Evolutionary conservation across 345 rosid genomes (phyloP).

Genomic region (Salix koriyanagi): DNA sequence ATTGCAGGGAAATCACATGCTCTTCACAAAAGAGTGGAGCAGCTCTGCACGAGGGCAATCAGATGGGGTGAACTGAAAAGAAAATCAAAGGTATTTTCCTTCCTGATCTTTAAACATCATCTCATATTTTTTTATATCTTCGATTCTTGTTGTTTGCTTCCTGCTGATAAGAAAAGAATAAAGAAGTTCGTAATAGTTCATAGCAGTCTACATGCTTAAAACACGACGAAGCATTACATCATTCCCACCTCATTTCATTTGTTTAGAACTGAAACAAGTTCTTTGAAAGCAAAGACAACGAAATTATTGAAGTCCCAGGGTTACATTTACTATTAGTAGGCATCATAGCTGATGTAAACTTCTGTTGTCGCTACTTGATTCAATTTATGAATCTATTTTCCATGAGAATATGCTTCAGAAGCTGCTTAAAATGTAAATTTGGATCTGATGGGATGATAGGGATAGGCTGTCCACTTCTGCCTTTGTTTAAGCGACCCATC

Average conservation of each 20-base stretch:
- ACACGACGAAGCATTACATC: not conserved
- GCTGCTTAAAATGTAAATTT: not conserved
- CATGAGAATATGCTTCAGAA: not conserved
- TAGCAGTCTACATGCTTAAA: not conserved
- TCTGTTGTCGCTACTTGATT: not conserved
- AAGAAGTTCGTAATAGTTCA: not conserved
- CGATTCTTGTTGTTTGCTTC: not conserved
- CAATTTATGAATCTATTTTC: not conserved
- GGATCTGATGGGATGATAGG: conserved; percentile 4
- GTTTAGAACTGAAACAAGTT: not conserved
- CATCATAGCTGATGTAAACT: not conserved
- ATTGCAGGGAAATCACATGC: conserved; percentile 93
- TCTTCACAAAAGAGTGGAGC: conserved; percentile 98
- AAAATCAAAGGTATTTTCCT: conserved; percentile 71
- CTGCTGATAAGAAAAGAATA: not conserved
- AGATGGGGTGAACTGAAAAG: conserved; percentile 91
- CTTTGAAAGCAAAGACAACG: not conserved
- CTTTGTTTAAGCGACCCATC: not conserved
- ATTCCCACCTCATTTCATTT: not conserved
- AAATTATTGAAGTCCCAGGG: not conserved
- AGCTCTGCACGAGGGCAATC: conserved; percentile 92
- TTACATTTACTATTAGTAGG: not conserved
- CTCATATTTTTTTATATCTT: not conserved
- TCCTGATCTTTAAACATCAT: not conserved
- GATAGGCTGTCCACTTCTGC: not conserved